phyloP scores from a whole-genome alignment of 1,139 yeast genomes.

The Trichomonascaceae sp. region DNA sequence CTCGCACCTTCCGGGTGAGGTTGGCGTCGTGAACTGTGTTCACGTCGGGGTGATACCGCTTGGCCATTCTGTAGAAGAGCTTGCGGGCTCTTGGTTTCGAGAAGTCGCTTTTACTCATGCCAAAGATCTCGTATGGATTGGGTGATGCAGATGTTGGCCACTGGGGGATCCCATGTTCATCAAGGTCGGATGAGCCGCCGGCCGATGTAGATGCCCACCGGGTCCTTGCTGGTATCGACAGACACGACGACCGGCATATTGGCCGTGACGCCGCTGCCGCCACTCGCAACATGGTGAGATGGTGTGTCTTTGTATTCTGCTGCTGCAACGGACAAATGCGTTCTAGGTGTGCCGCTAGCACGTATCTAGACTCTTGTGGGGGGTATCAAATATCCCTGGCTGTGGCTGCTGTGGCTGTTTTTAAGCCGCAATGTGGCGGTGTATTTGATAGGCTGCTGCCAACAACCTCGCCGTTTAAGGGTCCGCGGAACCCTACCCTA shows the following conservation, averaged over 20 bases:
- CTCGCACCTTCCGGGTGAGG: constrained; percentile 10
- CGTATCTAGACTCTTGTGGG: no score
- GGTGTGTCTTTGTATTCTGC: no score
- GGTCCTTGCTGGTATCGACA: not conserved
- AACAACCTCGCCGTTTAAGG: no score
- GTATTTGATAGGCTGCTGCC: no score
- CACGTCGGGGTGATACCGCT: constrained; percentile 75
- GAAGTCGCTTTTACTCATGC: constrained; percentile 28
- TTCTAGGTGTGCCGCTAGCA: no score
- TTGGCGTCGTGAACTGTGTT: constrained; percentile 18
- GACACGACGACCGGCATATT: not conserved
- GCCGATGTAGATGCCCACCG: constrained; percentile 2
- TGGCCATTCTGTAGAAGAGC: constrained; percentile 53
- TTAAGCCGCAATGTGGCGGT: no score
- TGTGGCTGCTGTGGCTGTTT: no score
- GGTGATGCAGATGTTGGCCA: constrained; percentile 58
- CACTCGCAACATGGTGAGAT: not conserved
- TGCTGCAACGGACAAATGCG: no score
- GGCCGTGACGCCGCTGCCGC: not conserved
- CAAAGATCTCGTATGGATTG: constrained; percentile 64
- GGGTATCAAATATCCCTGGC: no score
- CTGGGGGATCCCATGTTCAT: constrained; percentile 10
- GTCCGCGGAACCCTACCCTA: no score
- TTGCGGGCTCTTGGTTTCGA: constrained; percentile 35
- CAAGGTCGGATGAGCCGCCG: not conserved